These are phyloP conservation scores for Porcisia hertigi DNA, from an alignment of 208 protist genomes.

Conservation along the genomic window DNA sequence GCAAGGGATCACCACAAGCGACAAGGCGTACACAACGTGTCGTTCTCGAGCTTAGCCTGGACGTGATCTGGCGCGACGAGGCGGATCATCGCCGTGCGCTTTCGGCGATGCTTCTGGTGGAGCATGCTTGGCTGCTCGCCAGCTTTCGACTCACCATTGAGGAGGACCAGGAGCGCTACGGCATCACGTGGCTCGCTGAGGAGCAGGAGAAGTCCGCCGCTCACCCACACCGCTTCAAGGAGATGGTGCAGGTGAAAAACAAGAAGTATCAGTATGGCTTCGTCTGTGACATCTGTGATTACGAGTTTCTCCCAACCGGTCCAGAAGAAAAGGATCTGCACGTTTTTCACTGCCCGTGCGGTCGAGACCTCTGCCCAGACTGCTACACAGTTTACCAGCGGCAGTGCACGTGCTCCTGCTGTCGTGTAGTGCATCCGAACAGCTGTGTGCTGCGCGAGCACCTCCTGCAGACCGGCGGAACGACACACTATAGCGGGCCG, in stretches of 20 bases:
- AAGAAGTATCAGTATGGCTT: constrained; percentile 80
- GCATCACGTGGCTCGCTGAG: constrained; percentile 76
- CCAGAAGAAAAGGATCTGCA: constrained; percentile 39
- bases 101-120: constrained; percentile 39
- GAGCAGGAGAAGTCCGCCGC: constrained; percentile 76
- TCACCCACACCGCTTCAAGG: constrained; percentile 80
- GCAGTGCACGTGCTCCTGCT: constrained; percentile 73
- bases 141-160: constrained; percentile 57
- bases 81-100: constrained; percentile 29
- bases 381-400: constrained; percentile 64
- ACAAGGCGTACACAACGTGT: constrained; percentile 14
- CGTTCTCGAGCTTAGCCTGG: constrained; percentile 23
- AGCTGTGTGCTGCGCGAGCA: constrained; percentile 68
- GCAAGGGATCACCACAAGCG: background rate
- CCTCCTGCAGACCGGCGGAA: constrained; percentile 23
- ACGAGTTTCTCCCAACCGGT: constrained; percentile 67
- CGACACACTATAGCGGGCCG: constrained; percentile 9
- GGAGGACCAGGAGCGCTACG: constrained; percentile 76
- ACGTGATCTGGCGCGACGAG: constrained; percentile 43
- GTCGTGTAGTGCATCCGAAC: constrained; percentile 62
- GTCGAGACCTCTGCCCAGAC: constrained; percentile 79
- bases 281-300: constrained; percentile 85
- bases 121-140: constrained; percentile 65
- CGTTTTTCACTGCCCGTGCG: constrained; percentile 88
- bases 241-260: constrained; percentile 39